Base-by-base conservation (phyloP, 441 rosid species). In the Jatropha multifida region DNA sequence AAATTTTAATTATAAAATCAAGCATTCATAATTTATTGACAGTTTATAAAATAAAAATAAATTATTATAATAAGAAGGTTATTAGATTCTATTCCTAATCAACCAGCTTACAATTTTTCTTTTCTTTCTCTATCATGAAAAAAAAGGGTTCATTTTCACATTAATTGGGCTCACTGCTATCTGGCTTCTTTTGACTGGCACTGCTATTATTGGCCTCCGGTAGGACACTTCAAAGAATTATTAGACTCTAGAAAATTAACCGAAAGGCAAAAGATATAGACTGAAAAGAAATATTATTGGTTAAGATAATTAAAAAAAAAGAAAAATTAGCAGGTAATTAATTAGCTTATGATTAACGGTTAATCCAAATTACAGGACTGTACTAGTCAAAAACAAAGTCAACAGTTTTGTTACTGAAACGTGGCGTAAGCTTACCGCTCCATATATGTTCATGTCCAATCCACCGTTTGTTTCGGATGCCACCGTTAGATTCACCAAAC, bases 361-460 rank as follows among this genome's bases (percentile, higher is more conserved):
- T 41, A 5, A 18, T 15, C 23, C 20, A 17, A 10, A 32, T 26
- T 12, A 32, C 2, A 23, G 9, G 2, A 26, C 18, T 20, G 40
- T 18, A 49, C 51, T 54, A 18, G 58, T 17, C 58, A 54, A 5
- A 4, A 54, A 54, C n/a, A 13, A 58, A 73, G 75, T 69, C 80
- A 77, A 78, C 37, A 42, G 44, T 49, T 13, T 3, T 27, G 4
- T 66, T 26, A 65, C 27, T 26, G 62, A 73, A 78, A 86, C 76
- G 84, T 79, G 87, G 86, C 80, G 27, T 18, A 63, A 65, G 64
- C 46, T 56, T 69, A 51, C 63, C 75, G 38, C 54, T 60, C 18
- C 11, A 49, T 59, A 59, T 3, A 4, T 26, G 2, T 26, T 0
- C 7, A 59, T 26, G 37, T 55, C 15, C 9, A 10, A 41, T 52